These are phyloP conservation scores for Globisporangium alternatum DNA, from an alignment of 352 stramenopile species.

Conservation along the genomic window DNA sequence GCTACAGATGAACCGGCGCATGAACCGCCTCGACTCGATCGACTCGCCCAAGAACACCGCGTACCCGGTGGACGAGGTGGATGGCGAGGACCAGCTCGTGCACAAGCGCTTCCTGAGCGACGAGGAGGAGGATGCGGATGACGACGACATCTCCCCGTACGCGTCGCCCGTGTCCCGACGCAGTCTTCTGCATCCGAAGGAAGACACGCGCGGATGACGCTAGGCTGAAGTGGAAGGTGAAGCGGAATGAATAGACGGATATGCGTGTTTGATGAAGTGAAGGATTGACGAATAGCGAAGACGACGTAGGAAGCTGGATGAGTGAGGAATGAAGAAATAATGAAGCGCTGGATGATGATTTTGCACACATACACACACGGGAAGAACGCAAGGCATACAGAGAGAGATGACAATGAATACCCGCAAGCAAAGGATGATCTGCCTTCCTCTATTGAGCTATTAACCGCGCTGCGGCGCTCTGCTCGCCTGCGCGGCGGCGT, in stretches of 20 bases:
- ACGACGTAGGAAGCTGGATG: background rate
- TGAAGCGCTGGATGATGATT: background rate
- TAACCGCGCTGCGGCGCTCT: background rate
- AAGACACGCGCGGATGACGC: slow-evolving; percentile 26
- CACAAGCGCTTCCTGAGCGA: slow-evolving; percentile 19
- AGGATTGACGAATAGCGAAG: slow-evolving; percentile 6
- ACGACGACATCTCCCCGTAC: slow-evolving; percentile 19
- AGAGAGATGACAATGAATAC: background rate
- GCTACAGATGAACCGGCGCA: slow-evolving; percentile 61
- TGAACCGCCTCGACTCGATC: slow-evolving; percentile 65
- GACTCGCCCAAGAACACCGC: slow-evolving; percentile 59
- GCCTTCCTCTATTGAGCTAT: slow-evolving; percentile 1
- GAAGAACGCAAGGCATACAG: background rate
- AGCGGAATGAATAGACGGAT: background rate
- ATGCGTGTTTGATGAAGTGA: background rate
- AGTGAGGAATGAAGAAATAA: background rate
- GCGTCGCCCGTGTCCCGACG: slow-evolving; percentile 20
- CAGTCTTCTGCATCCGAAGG: slow-evolving; percentile 23
- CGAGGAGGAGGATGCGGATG: slow-evolving; percentile 11
- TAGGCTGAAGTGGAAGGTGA: background rate
- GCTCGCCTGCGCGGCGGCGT: slow-evolving; percentile 9
- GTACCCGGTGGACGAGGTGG: slow-evolving; percentile 36
- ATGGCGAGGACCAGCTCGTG: background rate
- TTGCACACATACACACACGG: background rate
- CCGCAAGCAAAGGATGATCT: too few species aligned